These are phyloP conservation scores for Spirogloea muscicola DNA, from an alignment of 139 green algal species.

Conservation along the genomic window DNA sequence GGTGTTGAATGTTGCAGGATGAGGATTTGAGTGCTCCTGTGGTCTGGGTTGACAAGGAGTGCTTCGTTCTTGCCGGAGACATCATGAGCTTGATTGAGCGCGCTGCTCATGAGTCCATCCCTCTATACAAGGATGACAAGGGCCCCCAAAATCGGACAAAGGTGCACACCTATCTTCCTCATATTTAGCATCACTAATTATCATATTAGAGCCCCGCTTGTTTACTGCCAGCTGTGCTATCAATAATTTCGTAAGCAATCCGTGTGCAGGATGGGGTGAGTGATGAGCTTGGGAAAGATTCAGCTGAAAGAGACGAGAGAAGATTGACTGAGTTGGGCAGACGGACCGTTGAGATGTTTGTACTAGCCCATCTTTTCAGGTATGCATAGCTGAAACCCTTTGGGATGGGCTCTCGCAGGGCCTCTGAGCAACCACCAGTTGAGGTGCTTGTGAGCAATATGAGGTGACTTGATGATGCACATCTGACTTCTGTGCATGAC, in stretches of 20 bases:
- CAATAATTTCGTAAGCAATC: neutral
- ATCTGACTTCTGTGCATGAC: neutral
- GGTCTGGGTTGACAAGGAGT: constrained; percentile 55
- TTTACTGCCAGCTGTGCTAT: neutral
- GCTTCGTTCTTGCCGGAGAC: constrained; percentile 59
- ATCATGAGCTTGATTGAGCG: constrained; percentile 58
- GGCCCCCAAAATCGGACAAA: constrained; percentile 5
- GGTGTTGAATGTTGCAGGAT: too few species aligned
- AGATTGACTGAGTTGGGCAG: constrained; percentile 84
- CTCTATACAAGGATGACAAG: constrained; percentile 64
- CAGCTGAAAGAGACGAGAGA: constrained; percentile 82
- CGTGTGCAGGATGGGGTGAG: constrained; percentile 1
- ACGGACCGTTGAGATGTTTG: constrained; percentile 86
- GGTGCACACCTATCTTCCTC: constrained; percentile 3
- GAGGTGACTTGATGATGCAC: neutral
- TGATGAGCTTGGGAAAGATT: constrained; percentile 53
- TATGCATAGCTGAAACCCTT: constrained; percentile 5
- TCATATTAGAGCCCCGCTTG: neutral
- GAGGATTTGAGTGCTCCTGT: too few species aligned
- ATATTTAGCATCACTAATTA: neutral
- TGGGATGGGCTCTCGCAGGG: neutral
- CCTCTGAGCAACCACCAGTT: neutral
- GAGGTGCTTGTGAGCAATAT: neutral
- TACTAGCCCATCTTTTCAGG: constrained; percentile 75
- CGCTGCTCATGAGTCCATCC: constrained; percentile 59